phyloP scores from a whole-genome alignment of 2,329 filamentous ascomycete species.

The Penicillium olsonii region DNA sequence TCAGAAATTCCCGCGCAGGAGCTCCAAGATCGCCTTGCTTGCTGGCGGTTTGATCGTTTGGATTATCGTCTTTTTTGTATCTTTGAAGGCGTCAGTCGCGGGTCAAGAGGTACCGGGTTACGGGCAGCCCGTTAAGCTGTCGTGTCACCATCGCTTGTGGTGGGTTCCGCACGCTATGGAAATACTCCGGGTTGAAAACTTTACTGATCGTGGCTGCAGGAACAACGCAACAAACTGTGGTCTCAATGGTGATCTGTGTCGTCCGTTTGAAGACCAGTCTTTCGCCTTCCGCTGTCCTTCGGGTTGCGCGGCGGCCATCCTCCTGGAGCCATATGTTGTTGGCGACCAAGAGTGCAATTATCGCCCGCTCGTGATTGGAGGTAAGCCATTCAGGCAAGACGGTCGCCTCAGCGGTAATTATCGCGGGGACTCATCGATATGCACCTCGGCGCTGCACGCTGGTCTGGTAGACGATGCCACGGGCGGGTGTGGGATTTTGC shows the following conservation, averaged over 20 bases:
- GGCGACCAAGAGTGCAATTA: constrained; percentile 59
- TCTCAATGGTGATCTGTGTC: constrained; percentile 58
- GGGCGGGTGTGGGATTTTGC: constrained; percentile 60
- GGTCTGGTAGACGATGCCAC: constrained; percentile 56
- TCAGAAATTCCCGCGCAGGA: constrained; percentile 27
- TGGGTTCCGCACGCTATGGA: constrained; percentile 37
- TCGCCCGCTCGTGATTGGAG: constrained; percentile 57
- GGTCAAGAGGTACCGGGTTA: constrained; percentile 34
- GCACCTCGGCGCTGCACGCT: constrained; percentile 60
- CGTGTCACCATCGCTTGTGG: constrained; percentile 40
- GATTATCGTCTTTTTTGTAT: constrained; percentile 35
- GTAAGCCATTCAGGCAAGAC: constrained; percentile 44
- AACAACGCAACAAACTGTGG: constrained; percentile 51
- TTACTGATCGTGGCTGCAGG: constrained; percentile 21
- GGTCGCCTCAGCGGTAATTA: constrained; percentile 51
- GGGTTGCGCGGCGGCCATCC: constrained; percentile 53
- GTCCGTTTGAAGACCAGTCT: constrained; percentile 56
- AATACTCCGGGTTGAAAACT: neutral
- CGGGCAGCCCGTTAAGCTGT: constrained; percentile 37
- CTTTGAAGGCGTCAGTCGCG: constrained; percentile 33
- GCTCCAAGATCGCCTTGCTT: constrained; percentile 29
- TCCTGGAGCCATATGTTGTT: constrained; percentile 59
- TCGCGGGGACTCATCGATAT: constrained; percentile 63
- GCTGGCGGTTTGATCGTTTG: constrained; percentile 30
- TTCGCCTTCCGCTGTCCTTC: constrained; percentile 62